Conservation (phyloP, 768 basidiomycete species). For the Multifurca ochricompacta region DNA sequence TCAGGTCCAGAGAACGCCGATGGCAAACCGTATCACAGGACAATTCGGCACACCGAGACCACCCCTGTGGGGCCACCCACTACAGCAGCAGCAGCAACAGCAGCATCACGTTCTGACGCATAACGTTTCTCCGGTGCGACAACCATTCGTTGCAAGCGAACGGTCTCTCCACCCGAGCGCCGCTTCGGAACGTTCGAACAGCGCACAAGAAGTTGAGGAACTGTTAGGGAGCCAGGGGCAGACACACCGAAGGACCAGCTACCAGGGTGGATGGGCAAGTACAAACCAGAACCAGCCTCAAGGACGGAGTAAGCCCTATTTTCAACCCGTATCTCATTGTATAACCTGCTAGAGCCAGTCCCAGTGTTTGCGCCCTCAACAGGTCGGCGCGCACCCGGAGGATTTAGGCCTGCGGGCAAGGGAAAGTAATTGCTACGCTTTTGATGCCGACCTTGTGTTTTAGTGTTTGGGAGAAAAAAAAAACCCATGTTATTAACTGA, state of each 20-base stretch:
- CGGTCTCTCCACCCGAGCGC: constrained; percentile 37
- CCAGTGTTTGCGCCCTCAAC: constrained; percentile 38
- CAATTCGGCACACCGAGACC: constrained; percentile 3
- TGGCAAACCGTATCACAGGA: background rate
- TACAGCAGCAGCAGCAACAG: background rate
- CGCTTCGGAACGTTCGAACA: constrained; percentile 36
- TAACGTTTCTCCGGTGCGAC: constrained; percentile 19
- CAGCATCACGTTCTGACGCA: background rate
- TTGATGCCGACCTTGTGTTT: background rate
- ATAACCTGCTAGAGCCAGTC: background rate
- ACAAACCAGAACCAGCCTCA: constrained; percentile 3
- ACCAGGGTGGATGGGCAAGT: constrained; percentile 10
- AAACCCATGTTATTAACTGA: background rate
- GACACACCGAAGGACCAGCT: background rate
- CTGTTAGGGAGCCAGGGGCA: constrained; percentile 34
- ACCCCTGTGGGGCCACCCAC: constrained; percentile 7
- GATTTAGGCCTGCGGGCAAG: constrained; percentile 38
- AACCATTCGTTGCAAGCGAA: constrained; percentile 36
- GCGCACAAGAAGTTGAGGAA: constrained; percentile 67
- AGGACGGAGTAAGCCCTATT: constrained; percentile 8
- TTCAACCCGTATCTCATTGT: background rate
- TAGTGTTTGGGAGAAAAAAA: background rate
- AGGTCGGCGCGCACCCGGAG: constrained; percentile 31
- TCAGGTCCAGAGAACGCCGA: constrained; percentile 9
- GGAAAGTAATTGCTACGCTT: background rate